phyloP scores from a whole-genome alignment of 352 stramenopile species.

The Halophytophthora batemanensis region DNA sequence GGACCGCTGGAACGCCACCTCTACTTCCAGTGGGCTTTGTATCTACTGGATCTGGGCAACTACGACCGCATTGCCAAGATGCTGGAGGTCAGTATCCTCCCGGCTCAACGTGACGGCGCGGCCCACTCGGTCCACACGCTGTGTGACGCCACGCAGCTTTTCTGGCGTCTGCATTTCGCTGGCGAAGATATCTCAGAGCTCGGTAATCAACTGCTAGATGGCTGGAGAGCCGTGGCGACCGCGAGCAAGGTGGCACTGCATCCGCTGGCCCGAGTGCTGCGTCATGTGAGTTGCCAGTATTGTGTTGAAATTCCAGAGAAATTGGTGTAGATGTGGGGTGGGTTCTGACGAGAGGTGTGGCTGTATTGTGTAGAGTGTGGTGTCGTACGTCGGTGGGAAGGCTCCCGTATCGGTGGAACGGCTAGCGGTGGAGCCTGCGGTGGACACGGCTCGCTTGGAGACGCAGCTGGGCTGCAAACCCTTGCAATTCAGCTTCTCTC shows the following conservation, averaged over 20 bases:
- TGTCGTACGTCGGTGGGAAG: constrained; percentile 40
- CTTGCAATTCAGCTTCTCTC: constrained; percentile 62
- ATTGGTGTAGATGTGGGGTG: neutral
- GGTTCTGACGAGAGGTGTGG: constrained; percentile 4
- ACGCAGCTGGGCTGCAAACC: constrained; percentile 34
- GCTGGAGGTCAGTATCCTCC: constrained; percentile 71
- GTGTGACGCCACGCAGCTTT: constrained; percentile 76
- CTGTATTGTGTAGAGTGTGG: constrained; percentile 43
- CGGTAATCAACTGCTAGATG: constrained; percentile 52
- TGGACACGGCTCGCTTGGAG: constrained; percentile 43
- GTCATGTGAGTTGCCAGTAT: constrained; percentile 39
- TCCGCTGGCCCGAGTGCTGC: constrained; percentile 48
- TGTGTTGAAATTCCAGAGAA: constrained; percentile 5
- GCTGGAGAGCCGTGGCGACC: constrained; percentile 37
- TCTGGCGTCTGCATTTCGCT: constrained; percentile 81
- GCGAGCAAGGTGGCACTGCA: constrained; percentile 35
- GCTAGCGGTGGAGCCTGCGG: constrained; percentile 16
- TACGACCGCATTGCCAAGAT: constrained; percentile 85
- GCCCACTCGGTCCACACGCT: constrained; percentile 53
- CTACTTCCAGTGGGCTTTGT: constrained; percentile 84
- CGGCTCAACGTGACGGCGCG: constrained; percentile 30
- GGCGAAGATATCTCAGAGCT: constrained; percentile 53
- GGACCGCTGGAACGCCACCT: constrained; percentile 66
- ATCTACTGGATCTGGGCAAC: constrained; percentile 72
- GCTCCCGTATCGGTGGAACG: constrained; percentile 21